Base-by-base conservation (phyloP, 1,139 yeast genomes). In the Spathaspora jeffriesii region DNA sequence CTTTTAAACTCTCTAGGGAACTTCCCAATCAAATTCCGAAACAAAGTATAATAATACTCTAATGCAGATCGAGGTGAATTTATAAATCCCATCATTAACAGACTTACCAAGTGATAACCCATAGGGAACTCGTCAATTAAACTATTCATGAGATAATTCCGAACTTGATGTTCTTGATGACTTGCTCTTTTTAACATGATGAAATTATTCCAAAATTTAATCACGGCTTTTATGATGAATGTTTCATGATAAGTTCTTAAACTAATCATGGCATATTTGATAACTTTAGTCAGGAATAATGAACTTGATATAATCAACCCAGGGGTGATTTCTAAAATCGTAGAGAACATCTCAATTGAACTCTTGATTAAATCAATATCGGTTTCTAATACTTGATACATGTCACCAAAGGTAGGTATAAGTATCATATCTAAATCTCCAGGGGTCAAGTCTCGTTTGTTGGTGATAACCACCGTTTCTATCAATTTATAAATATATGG, bases 171-270 rank as follows among this genome's bases (percentile, higher is more conserved):
- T 52, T 84, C 88, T 17, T 69, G 67, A 22, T 68, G 63, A 4
- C 70, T 66, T 3, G 88, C 88, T 51, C 72, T 73, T 54, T 79
- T 79, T 55, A 84, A 68, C 25, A 74, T 67, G 2, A 88, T 58
- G 11, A 86, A 61, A 27, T 73, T 71, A 2, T 71, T 70, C 96
- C 96, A 89, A 56, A 89, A 88, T 52, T 78, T 76, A 47, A 81
- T 72, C 0, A 81, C 73, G 0, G 90, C 73, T 51, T 81, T 80
- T 39, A 89, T 65, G 2, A 88, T 79, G 56, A 85, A 82, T 45
- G 85, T 74, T 61, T 89, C 96, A 44, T 76, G 76, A 34, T 34
- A 34, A 0, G 83, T 75, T 8, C 65, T 58, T 39, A 88, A 65
- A 13, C 80, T 72, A 6, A 69, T 63, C 4, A 85, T 60, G 32